Percentiles rank a stretch among this genome's conserved stretches.
phyloP scores from a whole-genome alignment of 1,284 basidiomycete genomes.

The Malassezia caprae region DNA sequence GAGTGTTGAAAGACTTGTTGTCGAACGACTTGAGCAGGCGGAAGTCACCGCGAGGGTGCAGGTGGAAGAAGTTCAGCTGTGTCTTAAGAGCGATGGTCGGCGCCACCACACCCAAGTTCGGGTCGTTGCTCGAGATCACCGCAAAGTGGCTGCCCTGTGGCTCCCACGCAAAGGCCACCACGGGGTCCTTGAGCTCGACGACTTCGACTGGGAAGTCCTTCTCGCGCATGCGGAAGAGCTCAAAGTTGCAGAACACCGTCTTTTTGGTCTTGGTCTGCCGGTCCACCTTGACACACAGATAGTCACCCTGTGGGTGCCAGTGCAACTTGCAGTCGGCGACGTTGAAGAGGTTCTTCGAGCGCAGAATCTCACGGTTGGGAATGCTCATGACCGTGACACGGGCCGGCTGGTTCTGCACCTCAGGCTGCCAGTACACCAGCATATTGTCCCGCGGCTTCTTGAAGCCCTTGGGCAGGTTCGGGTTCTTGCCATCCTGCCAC shows the following conservation, averaged over 20 bases:
- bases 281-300: conserved; percentile 97
- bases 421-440: conserved; percentile 95
- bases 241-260: conserved; percentile 95
- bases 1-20: conserved; percentile 80
- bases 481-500: conserved; percentile 20
- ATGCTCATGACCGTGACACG: conserved; percentile 85
- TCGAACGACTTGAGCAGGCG: conserved; percentile 72
- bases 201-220: conserved; percentile 98
- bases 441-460: conserved; percentile 69
- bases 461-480: conserved; percentile 21
- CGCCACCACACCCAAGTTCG: conserved; percentile 74
- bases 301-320: conserved; percentile 99
- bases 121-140: conserved; percentile 86
- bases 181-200: conserved; percentile 91
- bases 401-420: conserved; percentile 88
- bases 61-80: conserved; percentile 89
- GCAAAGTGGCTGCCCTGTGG: conserved; percentile 91
- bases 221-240: conserved; percentile 93
- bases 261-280: conserved; percentile 99
- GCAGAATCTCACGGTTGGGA: conserved; percentile 71
- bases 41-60: conserved; percentile 94
- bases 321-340: conserved; percentile 96
- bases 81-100: conserved; percentile 91
- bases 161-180: conserved; percentile 97
- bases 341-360: conserved; percentile 96